Base-by-base conservation (phyloP, 139 green algal species). In the Coelastrella sp. region DNA sequence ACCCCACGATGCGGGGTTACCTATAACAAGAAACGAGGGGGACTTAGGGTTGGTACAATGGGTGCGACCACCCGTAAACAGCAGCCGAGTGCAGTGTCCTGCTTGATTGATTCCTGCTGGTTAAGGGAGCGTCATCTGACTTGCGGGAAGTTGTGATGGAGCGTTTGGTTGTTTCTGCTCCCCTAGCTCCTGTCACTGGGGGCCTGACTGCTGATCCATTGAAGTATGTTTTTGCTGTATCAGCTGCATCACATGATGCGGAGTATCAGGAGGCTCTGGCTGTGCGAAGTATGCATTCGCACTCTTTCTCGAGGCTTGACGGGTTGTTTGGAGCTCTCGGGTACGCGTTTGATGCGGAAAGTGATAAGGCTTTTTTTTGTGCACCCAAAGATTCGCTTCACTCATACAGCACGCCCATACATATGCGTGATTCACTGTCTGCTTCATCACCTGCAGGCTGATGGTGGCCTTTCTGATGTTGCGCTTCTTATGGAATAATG, bases 281-380 rank as follows among this genome's bases (percentile, higher is more conserved):
- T n/a, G 35, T 71, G 21, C 51, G 75, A 13, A 82, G 75, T 53
- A 53, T 60, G 40, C 40, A 79, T n/a, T n/a, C 40, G 13, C 35
- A 82, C 75, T 71, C 7, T n/a, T 84, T 66, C 35, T 64, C 37
- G 4, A 23, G 60, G 5, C 53, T 76, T 30, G 62, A 84, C 27
- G 78, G 78, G 3, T 37, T 84, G 40, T 84, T 40, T 23, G 62
- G 40, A 50, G 59, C 78, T n/a, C 37, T 84, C 13, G 78, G 78
- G 30, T 82, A 19, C 41, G 74, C 53, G 30, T 27, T 9, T 32
- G 27, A 19, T 32, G 17, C 53, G 6, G 27, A n/a, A 32, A 32
- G 21, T 64, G 6, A 27, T 34, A n/a, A n/a, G n/a, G n/a, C n/a
- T n/a, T n/a, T n/a, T n/a, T n/a, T n/a, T n/a, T n/a, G n/a, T n/a